Evolutionary conservation across 2,329 filamentous ascomycete genomes (phyloP), one percentile per base, ranked within the genome.

Genomic region (Aspergillaceae sp.): DNA sequence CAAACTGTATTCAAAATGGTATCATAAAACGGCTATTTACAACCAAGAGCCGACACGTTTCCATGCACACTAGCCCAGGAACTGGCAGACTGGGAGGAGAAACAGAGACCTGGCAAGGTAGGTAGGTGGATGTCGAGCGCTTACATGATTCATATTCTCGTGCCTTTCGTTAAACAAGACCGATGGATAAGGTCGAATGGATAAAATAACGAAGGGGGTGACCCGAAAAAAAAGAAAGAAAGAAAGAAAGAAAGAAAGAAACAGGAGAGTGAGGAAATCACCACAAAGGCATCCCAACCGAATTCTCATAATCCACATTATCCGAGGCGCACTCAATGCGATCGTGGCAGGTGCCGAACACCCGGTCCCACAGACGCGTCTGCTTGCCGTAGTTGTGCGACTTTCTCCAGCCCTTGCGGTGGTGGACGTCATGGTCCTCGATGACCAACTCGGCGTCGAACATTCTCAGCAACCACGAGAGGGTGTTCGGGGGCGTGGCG

Each of bases 351-450:
- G 56, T 59, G 4, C 54, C 56, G 38, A 59, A 59, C 4, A 59
- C 44, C 5, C 55, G 52, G 41, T 59, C 56, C 55, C 56, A 59
- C 29, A 59, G 49, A 36, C 56, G 50, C 5, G 56, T 59, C 48
- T 59, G 55, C 44, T 59, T 58, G 29, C 56, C 56, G 37, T 58
- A 58, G 29, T 59, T 59, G 40, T 58, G 48, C 34, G 54, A 57
- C 49, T 56, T 56, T 48, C 54, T 58, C 56, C 55, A 58, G 2
- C 56, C 56, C 48, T 58, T 58, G 7, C 56, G 55, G 43, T 59
- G 56, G 43, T 59, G 56, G 38, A 59, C 40, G 43, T 59, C 55
- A 38, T 59, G 56, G 37, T 59, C 56, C 35, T 59, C 56, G 38
- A 59, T 56, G 9, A 59, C 54, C 7, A 59, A 49, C 41, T 59